A percentile compares a stretch with the other conserved stretches of the same genome.
Evolutionary conservation across 108 stramenopile species (phyloP).

Genomic region (Hondaea fermentalgiana): DNA sequence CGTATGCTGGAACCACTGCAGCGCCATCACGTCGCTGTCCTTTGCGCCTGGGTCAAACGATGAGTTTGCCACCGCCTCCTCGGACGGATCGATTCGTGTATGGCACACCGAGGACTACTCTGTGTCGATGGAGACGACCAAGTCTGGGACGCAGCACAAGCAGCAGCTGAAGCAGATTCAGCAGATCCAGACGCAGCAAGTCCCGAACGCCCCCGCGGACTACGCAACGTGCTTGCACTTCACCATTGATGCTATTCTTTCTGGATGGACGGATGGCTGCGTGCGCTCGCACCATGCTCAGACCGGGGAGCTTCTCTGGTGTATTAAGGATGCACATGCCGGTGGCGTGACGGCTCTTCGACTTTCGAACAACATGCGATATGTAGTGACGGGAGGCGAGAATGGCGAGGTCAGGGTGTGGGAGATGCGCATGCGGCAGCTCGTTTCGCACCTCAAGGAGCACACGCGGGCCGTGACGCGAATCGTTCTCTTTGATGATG

Average conservation of each 20-base stretch:
- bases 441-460: slow-evolving; percentile 54
- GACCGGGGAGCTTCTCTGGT: slow-evolving; percentile 43
- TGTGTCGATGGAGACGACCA: slow-evolving; percentile 24
- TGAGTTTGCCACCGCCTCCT: slow-evolving; percentile 48
- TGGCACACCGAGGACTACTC: slow-evolving; percentile 47
- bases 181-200: neutral
- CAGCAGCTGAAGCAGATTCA: neutral
- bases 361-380: slow-evolving; percentile 47
- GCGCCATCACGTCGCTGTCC: neutral
- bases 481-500: slow-evolving; percentile 42
- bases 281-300: slow-evolving; percentile 47
- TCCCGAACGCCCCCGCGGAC: neutral
- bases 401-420: slow-evolving; percentile 56
- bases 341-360: slow-evolving; percentile 46
- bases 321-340: slow-evolving; percentile 48
- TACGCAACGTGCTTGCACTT: neutral
- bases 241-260: slow-evolving; percentile 30
- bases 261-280: slow-evolving; percentile 53
- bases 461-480: slow-evolving; percentile 36
- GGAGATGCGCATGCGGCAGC: slow-evolving; percentile 51
- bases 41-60: slow-evolving; percentile 33
- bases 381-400: slow-evolving; percentile 43
- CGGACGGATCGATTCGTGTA: slow-evolving; percentile 41
- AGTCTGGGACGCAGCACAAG: slow-evolving; percentile 20
- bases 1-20: neutral